Base-by-base conservation (phyloP, 495 filamentous ascomycete species). In the Penicillium soppii region DNA sequence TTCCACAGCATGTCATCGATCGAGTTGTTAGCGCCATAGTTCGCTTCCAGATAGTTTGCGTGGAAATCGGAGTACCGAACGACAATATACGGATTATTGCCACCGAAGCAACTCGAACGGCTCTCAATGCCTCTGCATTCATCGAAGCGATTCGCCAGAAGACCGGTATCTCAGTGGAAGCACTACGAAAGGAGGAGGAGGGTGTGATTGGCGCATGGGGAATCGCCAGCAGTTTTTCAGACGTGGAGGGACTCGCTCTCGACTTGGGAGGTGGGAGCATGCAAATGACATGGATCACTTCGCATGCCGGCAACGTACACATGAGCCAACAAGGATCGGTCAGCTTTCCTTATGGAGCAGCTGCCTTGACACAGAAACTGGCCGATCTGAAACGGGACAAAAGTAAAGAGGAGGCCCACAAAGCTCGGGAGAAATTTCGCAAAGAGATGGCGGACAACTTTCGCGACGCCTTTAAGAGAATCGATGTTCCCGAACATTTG, bases 251-350 rank as follows among this genome's bases (percentile, higher is more conserved):
- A 0, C 69, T 97, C 17, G 87, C 92, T 17, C 87, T 97, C 68
- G 92, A 97, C 62, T 79, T 97, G 0, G 92, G 92, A 2, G 92
- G 92, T 2, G 92, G 92, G 1, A 95, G 90, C 57, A 89, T 90
- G 45, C 92, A 97, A 70, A 84, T 96, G 72, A 90, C 88, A 6
- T 95, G 90, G 79, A 77, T 96, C 62, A 73, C 84, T 41, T 82
- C 85, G 1, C 63, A 72, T 12, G 53, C 70, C 1, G 82, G 80
- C 5, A 56, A 73, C 4, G 72, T 85, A 4, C 57, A 71, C 9
- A 82, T 82, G 58, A 75, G 76, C 26, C 59, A 76, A 15, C 56
- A 64, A 20, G 74, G 71, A 0, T 63, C 75, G 1, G 64, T 80
- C 13, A 82, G 76, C 58, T 75, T 97, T 56, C 92, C 92, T 3